Percentiles rank a stretch among this genome's conserved stretches.
Evolutionary conservation across 192 early-diverging fungal species (phyloP).

Genomic region (Umbelopsis vinacea): DNA sequence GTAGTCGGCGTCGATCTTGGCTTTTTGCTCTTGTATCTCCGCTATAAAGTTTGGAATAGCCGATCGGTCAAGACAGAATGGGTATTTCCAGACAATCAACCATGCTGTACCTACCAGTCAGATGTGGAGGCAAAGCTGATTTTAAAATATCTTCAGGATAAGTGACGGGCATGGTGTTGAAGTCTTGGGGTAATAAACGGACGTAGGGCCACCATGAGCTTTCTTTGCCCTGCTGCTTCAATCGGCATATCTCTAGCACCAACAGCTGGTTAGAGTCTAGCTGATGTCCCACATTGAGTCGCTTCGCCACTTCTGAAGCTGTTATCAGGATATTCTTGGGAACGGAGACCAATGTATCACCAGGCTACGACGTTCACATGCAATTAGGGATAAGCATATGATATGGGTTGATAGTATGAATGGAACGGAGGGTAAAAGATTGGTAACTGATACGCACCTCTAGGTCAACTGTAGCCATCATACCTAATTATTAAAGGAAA

Average conservation of each 20-base stretch:
- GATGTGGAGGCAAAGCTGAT: slow-evolving; percentile 43
- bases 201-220: slow-evolving; percentile 53
- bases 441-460: slow-evolving; percentile 33
- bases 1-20: slow-evolving; percentile 53
- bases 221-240: slow-evolving; percentile 40
- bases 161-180: slow-evolving; percentile 56
- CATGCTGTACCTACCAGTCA: slow-evolving; percentile 35
- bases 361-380: slow-evolving; percentile 37
- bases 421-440: too few relatives aligned
- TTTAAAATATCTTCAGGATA: slow-evolving; percentile 39
- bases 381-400: too few relatives aligned
- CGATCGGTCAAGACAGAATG: background rate
- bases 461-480: slow-evolving; percentile 63
- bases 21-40: slow-evolving; percentile 48
- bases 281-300: slow-evolving; percentile 43
- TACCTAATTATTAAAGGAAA: slow-evolving; percentile 13
- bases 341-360: slow-evolving; percentile 58
- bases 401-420: too few relatives aligned
- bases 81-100: background rate
- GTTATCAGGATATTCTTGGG: slow-evolving; percentile 55
- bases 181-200: slow-evolving; percentile 53
- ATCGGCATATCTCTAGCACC: slow-evolving; percentile 48
- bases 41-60: slow-evolving; percentile 24
- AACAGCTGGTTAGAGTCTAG: slow-evolving; percentile 54
- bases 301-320: slow-evolving; percentile 35